Base-by-base conservation (phyloP, 164 flowering plant genomes). In the Stephania yunnanensis region DNA sequence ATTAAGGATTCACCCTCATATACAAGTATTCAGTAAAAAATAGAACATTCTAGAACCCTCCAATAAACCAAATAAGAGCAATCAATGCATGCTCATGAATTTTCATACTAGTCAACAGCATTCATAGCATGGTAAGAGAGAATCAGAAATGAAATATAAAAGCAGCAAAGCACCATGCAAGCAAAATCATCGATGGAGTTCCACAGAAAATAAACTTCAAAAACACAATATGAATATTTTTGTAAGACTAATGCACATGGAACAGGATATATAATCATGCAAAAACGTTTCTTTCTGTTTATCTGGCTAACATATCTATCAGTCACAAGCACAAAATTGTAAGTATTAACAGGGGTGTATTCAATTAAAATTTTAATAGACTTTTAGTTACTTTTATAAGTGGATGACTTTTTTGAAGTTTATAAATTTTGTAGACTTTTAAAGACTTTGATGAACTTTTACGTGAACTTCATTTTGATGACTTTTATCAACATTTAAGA, bases 121-220 rank as follows among this genome's bases (percentile, higher is more conserved):
- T 30, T 29, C 52, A 30, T 68, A 30, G n/a, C 46, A n/a, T 30
- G 17, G 20, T 50, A 69, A 70, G 50, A 64, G 71, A 68, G 5
- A 50, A 58, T 46, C 42, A 1, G n/a, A 19, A 17, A 6, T 17
- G 64, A 25, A 25, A 58, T 58, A 17, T 2, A 2, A 58, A 58
- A 48, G 53, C 25, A 48, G 53, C 17, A 63, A 6, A 22, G 13
- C 69, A 69, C 11, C 5, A 46, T 25, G 50, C 25, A 12, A 69
- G 15, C 10, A 13, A 6, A 50, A 61, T 61, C 50, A 46, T 70
- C 11, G 13, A 75, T 25, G 42, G 4, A 61, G 25, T 46, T 46
- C 15, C 77, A 4, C 36, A 74, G 70, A 46, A 48, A 66, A 52
- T 63, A 74, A 36, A 44, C 63, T 68, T 48, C 48, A 48, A 46